Evolutionary conservation across 805 yeast genomes (phyloP), one percentile per base, ranked within the genome.

Genomic region (Kodamaea hsintzibuensis): DNA sequence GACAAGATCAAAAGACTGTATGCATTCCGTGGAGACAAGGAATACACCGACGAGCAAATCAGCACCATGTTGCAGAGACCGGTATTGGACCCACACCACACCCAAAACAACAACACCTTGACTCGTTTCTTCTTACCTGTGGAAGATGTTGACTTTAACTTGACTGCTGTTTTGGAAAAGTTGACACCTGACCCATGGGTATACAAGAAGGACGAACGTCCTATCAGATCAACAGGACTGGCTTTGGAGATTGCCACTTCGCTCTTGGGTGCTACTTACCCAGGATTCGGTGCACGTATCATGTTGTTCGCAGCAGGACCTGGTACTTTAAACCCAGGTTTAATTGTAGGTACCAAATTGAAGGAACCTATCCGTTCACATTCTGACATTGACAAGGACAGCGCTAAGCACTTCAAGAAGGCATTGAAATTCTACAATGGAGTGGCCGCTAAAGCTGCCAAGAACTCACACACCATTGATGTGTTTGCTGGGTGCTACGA

Each of bases 341-440:
- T 89, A 68, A 91, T 95, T 60, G 99, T 95, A 27, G 90, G 93
- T 45, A 84, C 87, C 19, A 95, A 91, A 70, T 81, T 95, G 69
- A 89, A 89, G 68, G 99, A 95, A 72, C 97, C 99, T 48, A 88
- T 95, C 63, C 85, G 99, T 78, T 95, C 99, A 7, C 99, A 95
- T 73, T 90, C 89, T 65, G 99, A 95, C 69, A 89, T 95, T 60
- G 98, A 95, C 70, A 86, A 91, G 60, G 98, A 93, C 63, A 71
- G 65, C 53, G 96, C 97, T 53, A 86, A 86, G 66, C 96, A 91
- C 69, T 89, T 85, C 75, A 87, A 89, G 65, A 89, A 89, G 69
- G 96, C 97, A 8, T 82, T 81, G 62, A 86, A 89, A 69, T 91
- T 84, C 66, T 92, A 91, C 71, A 92, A 88, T 57, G 74, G 78